A percentile compares a stretch with the other conserved stretches of the same genome.
These are phyloP conservation scores for Nematodospora anomalae DNA, from an alignment of 1,139 yeast genomes.

Conservation along the genomic window DNA sequence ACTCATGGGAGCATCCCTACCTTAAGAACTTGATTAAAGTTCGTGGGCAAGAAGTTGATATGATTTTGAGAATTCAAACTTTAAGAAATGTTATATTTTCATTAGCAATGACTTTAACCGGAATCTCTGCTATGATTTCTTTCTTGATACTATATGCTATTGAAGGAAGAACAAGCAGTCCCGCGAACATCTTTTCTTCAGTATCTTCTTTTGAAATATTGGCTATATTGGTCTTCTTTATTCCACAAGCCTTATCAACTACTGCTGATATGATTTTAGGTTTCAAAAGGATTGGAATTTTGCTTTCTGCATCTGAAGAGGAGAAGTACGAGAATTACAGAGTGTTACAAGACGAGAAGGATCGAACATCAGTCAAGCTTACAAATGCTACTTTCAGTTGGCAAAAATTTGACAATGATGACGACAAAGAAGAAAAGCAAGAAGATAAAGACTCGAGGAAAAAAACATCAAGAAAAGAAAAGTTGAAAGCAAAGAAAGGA, in stretches of 20 bases:
- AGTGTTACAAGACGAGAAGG: conserved; percentile 38
- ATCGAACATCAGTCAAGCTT: conserved; percentile 28
- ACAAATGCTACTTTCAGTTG: conserved; percentile 32
- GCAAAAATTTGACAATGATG: conserved; percentile 40
- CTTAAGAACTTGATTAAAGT: conserved; percentile 39
- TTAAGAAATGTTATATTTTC: conserved; percentile 59
- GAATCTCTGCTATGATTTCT: conserved; percentile 64
- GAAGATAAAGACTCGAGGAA: conserved; percentile 6
- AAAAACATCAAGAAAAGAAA: conserved; percentile 10
- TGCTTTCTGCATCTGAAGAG: conserved; percentile 33
- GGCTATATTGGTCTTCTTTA: conserved; percentile 48
- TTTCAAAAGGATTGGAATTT: conserved; percentile 54
- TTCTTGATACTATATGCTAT: conserved; percentile 65
- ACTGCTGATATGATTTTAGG: conserved; percentile 67
- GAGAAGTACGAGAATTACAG: conserved; percentile 14
- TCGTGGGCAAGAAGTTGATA: conserved; percentile 48
- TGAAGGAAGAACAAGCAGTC: conserved; percentile 40
- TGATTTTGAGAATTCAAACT: conserved; percentile 48
- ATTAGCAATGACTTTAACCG: conserved; percentile 56
- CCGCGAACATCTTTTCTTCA: conserved; percentile 77
- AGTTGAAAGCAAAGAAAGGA: conserved; percentile 10
- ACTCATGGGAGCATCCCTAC: conserved; percentile 65
- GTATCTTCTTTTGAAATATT: conserved; percentile 65
- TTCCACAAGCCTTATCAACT: conserved; percentile 68
- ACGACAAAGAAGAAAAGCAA: conserved; percentile 18